phyloP scores from a whole-genome alignment of 1,284 basidiomycete species.

The Ganoderma multipileum region DNA sequence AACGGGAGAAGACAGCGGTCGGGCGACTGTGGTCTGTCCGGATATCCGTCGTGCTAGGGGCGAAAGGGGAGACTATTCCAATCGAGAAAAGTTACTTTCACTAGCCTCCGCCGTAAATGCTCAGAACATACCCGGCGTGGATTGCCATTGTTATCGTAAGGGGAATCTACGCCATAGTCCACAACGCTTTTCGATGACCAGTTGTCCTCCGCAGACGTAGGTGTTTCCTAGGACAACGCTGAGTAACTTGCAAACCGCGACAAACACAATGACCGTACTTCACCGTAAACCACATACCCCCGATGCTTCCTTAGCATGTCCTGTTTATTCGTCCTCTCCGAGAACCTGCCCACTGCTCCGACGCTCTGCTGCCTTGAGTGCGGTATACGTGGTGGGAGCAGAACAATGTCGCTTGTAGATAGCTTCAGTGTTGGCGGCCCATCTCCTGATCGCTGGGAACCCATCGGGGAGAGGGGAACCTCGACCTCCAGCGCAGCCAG shows the following conservation, averaged over 20 bases:
- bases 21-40: slow-evolving; percentile 20
- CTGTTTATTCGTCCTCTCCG: slow-evolving; percentile 6
- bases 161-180: slow-evolving; percentile 21
- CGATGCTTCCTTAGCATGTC: slow-evolving; percentile 23
- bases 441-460: slow-evolving; percentile 17
- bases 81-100: not conserved
- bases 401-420: slow-evolving; percentile 25
- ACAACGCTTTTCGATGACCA: slow-evolving; percentile 31
- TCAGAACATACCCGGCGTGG: slow-evolving; percentile 12
- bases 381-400: slow-evolving; percentile 19
- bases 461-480: slow-evolving; percentile 6
- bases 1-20: slow-evolving; percentile 28
- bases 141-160: slow-evolving; percentile 12
- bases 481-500: slow-evolving; percentile 23
- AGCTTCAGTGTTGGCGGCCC: slow-evolving; percentile 26
- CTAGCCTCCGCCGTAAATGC: too few species aligned
- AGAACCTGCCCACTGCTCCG: slow-evolving; percentile 25
- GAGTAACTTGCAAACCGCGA: not conserved
- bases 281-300: slow-evolving; percentile 24
- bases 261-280: slow-evolving; percentile 1
- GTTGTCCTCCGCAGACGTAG: slow-evolving; percentile 24
- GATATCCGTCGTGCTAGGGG: slow-evolving; percentile 19
- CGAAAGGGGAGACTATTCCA: not conserved
- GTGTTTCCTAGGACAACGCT: slow-evolving; percentile 15
- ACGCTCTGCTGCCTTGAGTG: slow-evolving; percentile 25